Evolutionary conservation across 2,329 filamentous ascomycete genomes (phyloP).

Genomic region (Colletotrichum higginsianum): DNA sequence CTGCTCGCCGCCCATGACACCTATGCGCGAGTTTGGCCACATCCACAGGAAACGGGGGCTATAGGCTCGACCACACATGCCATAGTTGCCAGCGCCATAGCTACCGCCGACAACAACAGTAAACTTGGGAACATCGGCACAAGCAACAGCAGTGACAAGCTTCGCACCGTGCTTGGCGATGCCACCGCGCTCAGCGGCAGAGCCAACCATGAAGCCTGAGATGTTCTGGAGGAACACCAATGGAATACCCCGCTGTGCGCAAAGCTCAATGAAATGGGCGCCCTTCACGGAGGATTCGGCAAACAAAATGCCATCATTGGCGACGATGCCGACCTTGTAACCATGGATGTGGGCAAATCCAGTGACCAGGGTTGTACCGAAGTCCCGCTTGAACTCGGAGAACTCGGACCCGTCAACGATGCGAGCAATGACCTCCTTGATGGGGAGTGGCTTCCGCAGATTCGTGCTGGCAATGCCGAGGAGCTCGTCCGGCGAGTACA

Average conservation of each 20-base stretch:
- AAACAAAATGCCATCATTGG: slow-evolving; percentile 97
- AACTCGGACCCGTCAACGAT: slow-evolving; percentile 94
- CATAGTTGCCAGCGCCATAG: slow-evolving; percentile 96
- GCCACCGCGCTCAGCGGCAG: slow-evolving; percentile 91
- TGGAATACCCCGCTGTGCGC: slow-evolving; percentile 89
- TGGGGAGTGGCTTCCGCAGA: slow-evolving; percentile 86
- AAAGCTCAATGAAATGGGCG: slow-evolving; percentile 97
- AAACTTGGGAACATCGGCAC: slow-evolving; percentile 95
- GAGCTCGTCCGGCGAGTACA: slow-evolving; percentile 85
- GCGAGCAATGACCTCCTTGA: slow-evolving; percentile 91
- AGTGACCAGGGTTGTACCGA: slow-evolving; percentile 90
- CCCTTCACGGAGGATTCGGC: slow-evolving; percentile 91
- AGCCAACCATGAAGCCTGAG: slow-evolving; percentile 97
- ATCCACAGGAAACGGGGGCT: slow-evolving; percentile 93
- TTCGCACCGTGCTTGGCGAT: slow-evolving; percentile 99
- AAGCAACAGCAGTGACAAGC: slow-evolving; percentile 94
- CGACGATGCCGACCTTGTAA: slow-evolving; percentile 91
- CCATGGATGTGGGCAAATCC: slow-evolving; percentile 93
- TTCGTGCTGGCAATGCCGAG: slow-evolving; percentile 92
- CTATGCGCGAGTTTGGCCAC: slow-evolving; percentile 97
- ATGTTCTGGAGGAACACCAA: slow-evolving; percentile 98
- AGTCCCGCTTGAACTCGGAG: slow-evolving; percentile 93
- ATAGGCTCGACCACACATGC: slow-evolving; percentile 97
- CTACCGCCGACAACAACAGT: slow-evolving; percentile 96
- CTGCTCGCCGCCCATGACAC: slow-evolving; percentile 97